Conservation (phyloP, 176 grass and related monocot species). For the Aegilops umbellulata region DNA sequence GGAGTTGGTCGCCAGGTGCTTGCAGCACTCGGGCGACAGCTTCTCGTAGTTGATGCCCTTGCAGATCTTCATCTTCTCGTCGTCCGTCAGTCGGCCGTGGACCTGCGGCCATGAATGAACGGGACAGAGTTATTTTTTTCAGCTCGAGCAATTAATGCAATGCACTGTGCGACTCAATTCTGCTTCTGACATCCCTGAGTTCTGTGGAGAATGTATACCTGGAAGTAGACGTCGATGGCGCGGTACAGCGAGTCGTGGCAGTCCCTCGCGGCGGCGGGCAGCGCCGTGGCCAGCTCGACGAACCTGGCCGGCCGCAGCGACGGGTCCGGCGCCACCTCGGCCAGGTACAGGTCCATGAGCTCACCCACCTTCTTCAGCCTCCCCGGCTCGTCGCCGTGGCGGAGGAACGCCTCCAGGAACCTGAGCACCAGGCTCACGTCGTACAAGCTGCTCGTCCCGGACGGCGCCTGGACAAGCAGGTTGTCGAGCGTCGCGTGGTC, state of each 20-base stretch:
- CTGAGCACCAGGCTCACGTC: conserved; percentile 68
- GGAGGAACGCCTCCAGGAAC: conserved; percentile 70
- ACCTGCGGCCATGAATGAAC: conserved; percentile 42
- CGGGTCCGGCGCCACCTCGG: conserved; percentile 85
- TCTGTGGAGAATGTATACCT: conserved; percentile 51
- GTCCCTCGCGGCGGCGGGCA: conserved; percentile 70
- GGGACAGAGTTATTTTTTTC: conserved; percentile 1
- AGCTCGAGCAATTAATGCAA: conserved; percentile 22
- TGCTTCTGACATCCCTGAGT: neutral
- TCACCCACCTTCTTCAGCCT: conserved; percentile 68
- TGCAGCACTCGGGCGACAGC: conserved; percentile 85
- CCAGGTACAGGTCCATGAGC: conserved; percentile 78
- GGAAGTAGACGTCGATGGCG: conserved; percentile 86
- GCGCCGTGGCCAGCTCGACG: conserved; percentile 54
- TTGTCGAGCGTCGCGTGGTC: conserved; percentile 89
- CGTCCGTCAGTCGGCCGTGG: conserved; percentile 58
- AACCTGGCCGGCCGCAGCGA: conserved; percentile 67
- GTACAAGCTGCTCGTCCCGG: conserved; percentile 53
- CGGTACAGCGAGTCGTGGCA: conserved; percentile 82
- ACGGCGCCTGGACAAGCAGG: conserved; percentile 63
- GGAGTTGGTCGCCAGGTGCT: conserved; percentile 68
- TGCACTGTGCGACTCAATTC: neutral
- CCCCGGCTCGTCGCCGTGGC: conserved; percentile 2
- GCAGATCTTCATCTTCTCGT: conserved; percentile 95
- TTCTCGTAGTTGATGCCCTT: conserved; percentile 83